Evolutionary conservation across 257 asterid genomes (phyloP).

Genomic region (Capsicum rhomboideum): DNA sequence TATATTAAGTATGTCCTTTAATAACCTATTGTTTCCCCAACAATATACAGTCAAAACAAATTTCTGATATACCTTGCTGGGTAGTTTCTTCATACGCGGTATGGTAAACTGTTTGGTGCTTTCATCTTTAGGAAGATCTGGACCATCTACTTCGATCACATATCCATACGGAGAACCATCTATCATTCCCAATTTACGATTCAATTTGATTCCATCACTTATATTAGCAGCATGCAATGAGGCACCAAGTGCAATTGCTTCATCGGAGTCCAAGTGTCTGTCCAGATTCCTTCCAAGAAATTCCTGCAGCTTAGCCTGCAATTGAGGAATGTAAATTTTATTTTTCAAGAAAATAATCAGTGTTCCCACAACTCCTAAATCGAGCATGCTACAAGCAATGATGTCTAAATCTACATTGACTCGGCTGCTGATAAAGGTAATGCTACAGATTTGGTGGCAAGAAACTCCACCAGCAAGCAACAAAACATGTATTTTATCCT

Average conservation of each 20-base stretch:
- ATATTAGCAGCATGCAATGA: slow-evolving; percentile 94
- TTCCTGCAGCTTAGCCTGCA: slow-evolving; percentile 93
- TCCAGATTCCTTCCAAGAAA: slow-evolving; percentile 91
- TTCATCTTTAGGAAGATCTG: slow-evolving; percentile 76
- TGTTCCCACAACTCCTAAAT: background rate
- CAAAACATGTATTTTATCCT: background rate
- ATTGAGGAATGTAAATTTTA: background rate
- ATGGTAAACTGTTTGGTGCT: slow-evolving; percentile 72
- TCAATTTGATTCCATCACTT: slow-evolving; percentile 96
- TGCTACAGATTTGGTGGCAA: background rate
- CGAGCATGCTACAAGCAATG: background rate
- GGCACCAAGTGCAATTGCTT: slow-evolving; percentile 93
- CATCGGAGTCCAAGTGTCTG: slow-evolving; percentile 96
- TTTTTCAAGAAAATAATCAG: slow-evolving; percentile 3
- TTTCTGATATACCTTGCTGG: slow-evolving; percentile 65
- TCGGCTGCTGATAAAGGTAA: background rate
- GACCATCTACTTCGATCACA: slow-evolving; percentile 72
- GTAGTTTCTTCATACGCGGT: slow-evolving; percentile 90
- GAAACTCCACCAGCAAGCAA: background rate
- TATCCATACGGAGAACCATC: slow-evolving; percentile 94
- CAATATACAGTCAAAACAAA: background rate
- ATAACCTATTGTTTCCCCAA: background rate
- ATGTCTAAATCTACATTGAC: background rate
- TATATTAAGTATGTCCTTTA: background rate
- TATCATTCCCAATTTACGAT: slow-evolving; percentile 96